phyloP scores from a whole-genome alignment of 139 green algal genomes.

The Eudorina sp. region DNA sequence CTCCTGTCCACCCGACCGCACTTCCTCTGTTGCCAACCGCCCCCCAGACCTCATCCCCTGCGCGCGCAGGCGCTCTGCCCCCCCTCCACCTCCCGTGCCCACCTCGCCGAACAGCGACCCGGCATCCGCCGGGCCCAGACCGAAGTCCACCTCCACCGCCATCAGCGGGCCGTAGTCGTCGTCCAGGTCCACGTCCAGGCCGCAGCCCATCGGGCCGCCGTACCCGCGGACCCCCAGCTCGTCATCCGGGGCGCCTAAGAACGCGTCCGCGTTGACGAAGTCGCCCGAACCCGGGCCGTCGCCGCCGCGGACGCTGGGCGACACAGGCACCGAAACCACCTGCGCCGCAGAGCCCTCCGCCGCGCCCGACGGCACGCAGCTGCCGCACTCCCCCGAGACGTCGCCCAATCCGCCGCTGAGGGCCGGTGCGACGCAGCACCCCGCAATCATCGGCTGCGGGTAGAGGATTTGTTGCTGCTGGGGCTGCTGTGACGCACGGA shows the following conservation, averaged over 20 bases:
- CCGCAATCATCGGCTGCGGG: too few relatives aligned
- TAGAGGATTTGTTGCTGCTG: too few relatives aligned
- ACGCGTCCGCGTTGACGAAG: not conserved
- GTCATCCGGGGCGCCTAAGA: not conserved
- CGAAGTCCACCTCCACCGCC: conserved; percentile 44
- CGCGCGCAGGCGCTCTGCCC: too few relatives aligned
- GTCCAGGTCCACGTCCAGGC: not conserved
- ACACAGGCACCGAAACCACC: conserved; percentile 31
- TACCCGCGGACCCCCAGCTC: not conserved
- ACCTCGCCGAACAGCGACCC: conserved; percentile 20
- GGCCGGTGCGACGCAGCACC: not conserved
- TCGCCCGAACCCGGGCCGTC: not conserved
- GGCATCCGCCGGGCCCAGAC: not conserved
- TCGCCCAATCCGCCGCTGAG: not conserved
- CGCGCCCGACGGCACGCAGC: too few relatives aligned
- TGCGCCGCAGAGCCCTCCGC: not conserved
- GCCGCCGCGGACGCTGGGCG: not conserved
- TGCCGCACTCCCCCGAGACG: not conserved
- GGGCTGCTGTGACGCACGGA: too few relatives aligned
- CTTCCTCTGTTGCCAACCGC: too few relatives aligned
- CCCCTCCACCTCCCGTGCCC: not conserved
- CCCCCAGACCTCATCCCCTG: not conserved
- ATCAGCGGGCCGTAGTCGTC: conserved; percentile 4
- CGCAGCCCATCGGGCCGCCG: not conserved
- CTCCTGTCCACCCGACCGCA: too few relatives aligned